Evolutionary conservation across 2,329 filamentous ascomycete genomes (phyloP).

Genomic region (Pseudogymnoascus sp.): DNA sequence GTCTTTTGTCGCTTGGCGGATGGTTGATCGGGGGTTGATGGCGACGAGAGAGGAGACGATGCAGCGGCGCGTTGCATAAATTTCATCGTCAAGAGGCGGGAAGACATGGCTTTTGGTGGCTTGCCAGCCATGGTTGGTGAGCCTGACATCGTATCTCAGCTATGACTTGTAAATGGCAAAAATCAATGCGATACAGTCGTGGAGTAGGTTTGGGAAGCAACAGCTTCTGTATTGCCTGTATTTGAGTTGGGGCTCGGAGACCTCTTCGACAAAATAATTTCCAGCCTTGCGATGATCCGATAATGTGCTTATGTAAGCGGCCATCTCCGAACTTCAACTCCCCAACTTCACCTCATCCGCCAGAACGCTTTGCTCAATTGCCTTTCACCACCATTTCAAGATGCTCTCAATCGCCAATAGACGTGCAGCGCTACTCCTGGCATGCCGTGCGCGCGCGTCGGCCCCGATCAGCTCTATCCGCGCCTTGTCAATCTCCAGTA

Average conservation of each 20-base stretch:
- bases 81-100: slow-evolving; percentile 86
- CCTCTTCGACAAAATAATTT: slow-evolving; percentile 1
- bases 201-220: not conserved
- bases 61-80: slow-evolving; percentile 89
- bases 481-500: slow-evolving; percentile 12
- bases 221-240: not conserved
- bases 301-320: slow-evolving; percentile 1
- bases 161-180: slow-evolving; percentile 10
- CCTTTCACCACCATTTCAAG: not conserved
- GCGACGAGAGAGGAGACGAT: slow-evolving; percentile 39
- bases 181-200: not conserved
- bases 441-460: not conserved
- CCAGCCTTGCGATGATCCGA: slow-evolving; percentile 1
- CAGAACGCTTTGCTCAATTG: slow-evolving; percentile 1
- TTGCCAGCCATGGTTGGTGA: slow-evolving; percentile 33
- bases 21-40: slow-evolving; percentile 43
- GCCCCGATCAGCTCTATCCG: not conserved
- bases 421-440: not conserved
- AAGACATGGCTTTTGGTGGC: slow-evolving; percentile 68
- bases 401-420: slow-evolving; percentile 3
- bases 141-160: slow-evolving; percentile 24
- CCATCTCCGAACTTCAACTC: not conserved
- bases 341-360: not conserved
- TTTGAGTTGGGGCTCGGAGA: not conserved
- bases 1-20: slow-evolving; percentile 57